phyloP scores from a whole-genome alignment of 305 asterid species.

The Withania somnifera region DNA sequence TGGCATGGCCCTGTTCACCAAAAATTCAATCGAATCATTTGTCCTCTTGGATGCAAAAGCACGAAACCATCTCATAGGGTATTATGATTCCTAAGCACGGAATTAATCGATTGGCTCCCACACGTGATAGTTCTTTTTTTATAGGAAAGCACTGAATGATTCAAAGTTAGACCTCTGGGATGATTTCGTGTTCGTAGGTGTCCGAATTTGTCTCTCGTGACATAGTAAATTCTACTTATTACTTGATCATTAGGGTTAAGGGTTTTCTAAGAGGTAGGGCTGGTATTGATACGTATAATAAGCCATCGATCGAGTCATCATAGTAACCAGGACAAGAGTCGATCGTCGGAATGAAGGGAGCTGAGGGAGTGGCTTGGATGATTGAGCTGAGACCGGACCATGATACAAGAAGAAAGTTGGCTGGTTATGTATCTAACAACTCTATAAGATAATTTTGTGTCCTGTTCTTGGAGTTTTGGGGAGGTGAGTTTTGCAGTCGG shows the following conservation, averaged over 20 bases:
- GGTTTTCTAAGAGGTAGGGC: conserved; percentile 8
- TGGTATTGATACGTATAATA: conserved; percentile 34
- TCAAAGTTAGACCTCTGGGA: conserved; percentile 33
- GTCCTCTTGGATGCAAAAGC: conserved; percentile 7
- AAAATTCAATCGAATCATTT: background rate
- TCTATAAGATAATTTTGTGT: too few relatives aligned
- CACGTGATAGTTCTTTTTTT: conserved; percentile 43
- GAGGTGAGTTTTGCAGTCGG: too few relatives aligned
- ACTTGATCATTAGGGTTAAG: background rate
- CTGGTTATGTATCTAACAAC: conserved; percentile 66
- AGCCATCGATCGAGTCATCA: conserved; percentile 18
- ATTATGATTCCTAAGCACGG: too few relatives aligned
- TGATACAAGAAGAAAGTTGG: conserved; percentile 53
- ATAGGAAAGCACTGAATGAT: conserved; percentile 47
- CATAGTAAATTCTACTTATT: conserved; percentile 47
- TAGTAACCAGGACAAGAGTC: conserved; percentile 23
- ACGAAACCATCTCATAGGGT: conserved; percentile 21
- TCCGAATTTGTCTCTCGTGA: conserved; percentile 19
- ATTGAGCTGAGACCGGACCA: conserved; percentile 50
- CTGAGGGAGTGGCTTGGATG: conserved; percentile 22
- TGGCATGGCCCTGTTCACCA: background rate
- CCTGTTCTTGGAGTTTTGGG: too few relatives aligned
- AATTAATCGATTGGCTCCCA: too few relatives aligned
- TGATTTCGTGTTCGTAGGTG: conserved; percentile 19
- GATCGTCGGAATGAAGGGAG: conserved; percentile 55